These are phyloP conservation scores for Arachis stenosperma DNA, from an alignment of 306 rosid species.

Conservation along the genomic window DNA sequence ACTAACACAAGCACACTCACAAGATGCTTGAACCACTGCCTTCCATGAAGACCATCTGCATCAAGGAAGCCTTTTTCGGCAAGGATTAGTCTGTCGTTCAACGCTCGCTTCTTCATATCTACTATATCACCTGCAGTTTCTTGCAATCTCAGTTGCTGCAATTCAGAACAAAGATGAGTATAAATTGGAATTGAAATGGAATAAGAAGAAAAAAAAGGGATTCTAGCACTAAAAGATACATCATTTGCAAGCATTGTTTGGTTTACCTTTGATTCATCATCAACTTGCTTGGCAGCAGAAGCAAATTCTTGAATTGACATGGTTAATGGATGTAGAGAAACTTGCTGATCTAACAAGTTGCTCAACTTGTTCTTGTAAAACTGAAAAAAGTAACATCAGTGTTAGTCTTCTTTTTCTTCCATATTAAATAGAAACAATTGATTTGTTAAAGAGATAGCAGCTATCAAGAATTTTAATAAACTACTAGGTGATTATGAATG, in stretches of 20 bases:
- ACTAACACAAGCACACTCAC: conserved; percentile 47
- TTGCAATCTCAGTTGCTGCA: conserved; percentile 56
- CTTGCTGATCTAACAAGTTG: conserved; percentile 51
- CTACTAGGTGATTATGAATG: conserved; percentile 24
- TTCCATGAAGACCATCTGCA: conserved; percentile 60
- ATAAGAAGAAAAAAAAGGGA: background rate
- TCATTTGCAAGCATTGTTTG: background rate
- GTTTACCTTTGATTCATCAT: conserved; percentile 66
- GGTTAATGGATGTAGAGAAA: conserved; percentile 59
- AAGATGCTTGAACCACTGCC: conserved; percentile 79
- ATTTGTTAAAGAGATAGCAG: conserved; percentile 1
- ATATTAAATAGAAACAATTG: conserved; percentile 8
- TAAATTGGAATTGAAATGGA: background rate
- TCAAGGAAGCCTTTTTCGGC: conserved; percentile 80
- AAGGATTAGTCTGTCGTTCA: conserved; percentile 74
- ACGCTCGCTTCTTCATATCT: conserved; percentile 55
- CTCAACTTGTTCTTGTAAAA: conserved; percentile 54
- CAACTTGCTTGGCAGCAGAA: conserved; percentile 68
- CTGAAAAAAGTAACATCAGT: conserved; percentile 40
- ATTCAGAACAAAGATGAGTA: conserved; percentile 34
- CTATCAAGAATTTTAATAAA: conserved; percentile 5
- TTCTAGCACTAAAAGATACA: conserved; percentile 11
- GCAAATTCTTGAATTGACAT: conserved; percentile 71
- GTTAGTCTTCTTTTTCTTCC: conserved; percentile 13
- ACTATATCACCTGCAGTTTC: conserved; percentile 42